A percentile compares a stretch with the other conserved stretches of the same genome.
Evolutionary conservation across 352 stramenopile genomes (phyloP).

Genomic region (Discostella stelligera): DNA sequence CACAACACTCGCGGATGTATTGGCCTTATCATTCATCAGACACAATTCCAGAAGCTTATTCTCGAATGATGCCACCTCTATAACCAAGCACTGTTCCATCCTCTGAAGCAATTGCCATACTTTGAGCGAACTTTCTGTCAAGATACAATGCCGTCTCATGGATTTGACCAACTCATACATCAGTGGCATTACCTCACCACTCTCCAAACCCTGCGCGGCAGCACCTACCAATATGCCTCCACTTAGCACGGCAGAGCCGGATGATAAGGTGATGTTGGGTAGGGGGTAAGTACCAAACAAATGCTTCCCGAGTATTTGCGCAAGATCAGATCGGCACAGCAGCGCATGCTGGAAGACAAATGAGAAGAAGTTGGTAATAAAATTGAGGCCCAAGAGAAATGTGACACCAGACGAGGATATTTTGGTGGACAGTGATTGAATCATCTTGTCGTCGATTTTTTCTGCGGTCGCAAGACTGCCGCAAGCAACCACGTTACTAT

Average conservation of each 20-base stretch:
- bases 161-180: conserved; percentile 49
- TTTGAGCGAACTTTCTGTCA: conserved; percentile 25
- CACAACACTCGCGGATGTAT: background rate
- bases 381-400: conserved; percentile 42
- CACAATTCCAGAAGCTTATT: conserved; percentile 32
- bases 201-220: conserved; percentile 41
- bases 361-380: conserved; percentile 45
- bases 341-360: conserved; percentile 63
- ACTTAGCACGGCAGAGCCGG: conserved; percentile 44
- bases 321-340: conserved; percentile 39
- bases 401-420: conserved; percentile 7
- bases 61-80: conserved; percentile 36
- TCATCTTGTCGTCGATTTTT: conserved; percentile 13
- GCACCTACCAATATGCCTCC: conserved; percentile 47
- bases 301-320: conserved; percentile 46
- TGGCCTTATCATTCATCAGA: conserved; percentile 18
- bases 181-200: conserved; percentile 21
- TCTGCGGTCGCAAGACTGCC: conserved; percentile 17
- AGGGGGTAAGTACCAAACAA: conserved; percentile 55
- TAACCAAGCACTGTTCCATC: conserved; percentile 27
- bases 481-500: background rate
- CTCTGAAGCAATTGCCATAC: conserved; percentile 31
- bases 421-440: conserved; percentile 1
- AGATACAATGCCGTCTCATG: conserved; percentile 56
- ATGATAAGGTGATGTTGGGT: conserved; percentile 23